phyloP scores from a whole-genome alignment of 2,329 filamentous ascomycete genomes.

The Calonectria pteridis region DNA sequence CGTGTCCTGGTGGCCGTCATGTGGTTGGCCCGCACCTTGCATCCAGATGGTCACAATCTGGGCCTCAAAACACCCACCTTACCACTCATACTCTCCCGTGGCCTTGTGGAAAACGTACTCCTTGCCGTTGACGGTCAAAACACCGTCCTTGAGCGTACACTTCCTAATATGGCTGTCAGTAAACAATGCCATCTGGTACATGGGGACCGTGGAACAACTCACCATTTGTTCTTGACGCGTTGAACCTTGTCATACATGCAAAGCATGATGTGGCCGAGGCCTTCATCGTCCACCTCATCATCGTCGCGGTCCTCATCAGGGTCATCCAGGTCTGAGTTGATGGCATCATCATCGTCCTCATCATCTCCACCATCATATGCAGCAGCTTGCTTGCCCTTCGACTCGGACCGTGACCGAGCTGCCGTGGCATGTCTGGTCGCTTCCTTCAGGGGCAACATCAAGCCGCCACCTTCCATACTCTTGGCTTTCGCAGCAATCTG shows the following conservation, averaged over 20 bases:
- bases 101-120: slow-evolving; percentile 99
- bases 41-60: slow-evolving; percentile 10
- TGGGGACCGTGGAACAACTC: slow-evolving; percentile 44
- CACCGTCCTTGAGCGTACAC: slow-evolving; percentile 97
- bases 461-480: slow-evolving; percentile 78
- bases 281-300: slow-evolving; percentile 89
- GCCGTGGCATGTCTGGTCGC: slow-evolving; percentile 53
- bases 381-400: slow-evolving; percentile 52
- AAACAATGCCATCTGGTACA: slow-evolving; percentile 14
- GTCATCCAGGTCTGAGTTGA: slow-evolving; percentile 98
- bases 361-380: slow-evolving; percentile 75
- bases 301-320: slow-evolving; percentile 87
- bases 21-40: slow-evolving; percentile 5
- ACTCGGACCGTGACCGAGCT: slow-evolving; percentile 34
- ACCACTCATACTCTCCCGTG: slow-evolving; percentile 98
- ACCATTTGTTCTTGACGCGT: slow-evolving; percentile 98
- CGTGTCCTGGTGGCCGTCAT: neutral
- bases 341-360: slow-evolving; percentile 89
- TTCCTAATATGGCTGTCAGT: slow-evolving; percentile 69
- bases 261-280: slow-evolving; percentile 90
- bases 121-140: slow-evolving; percentile 91
- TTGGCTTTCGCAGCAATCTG: slow-evolving; percentile 75
- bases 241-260: slow-evolving; percentile 99
- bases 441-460: slow-evolving; percentile 79
- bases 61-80: slow-evolving; percentile 41